These are phyloP conservation scores for Croton laevigatus DNA, from an alignment of 441 rosid genomes.

Conservation along the genomic window DNA sequence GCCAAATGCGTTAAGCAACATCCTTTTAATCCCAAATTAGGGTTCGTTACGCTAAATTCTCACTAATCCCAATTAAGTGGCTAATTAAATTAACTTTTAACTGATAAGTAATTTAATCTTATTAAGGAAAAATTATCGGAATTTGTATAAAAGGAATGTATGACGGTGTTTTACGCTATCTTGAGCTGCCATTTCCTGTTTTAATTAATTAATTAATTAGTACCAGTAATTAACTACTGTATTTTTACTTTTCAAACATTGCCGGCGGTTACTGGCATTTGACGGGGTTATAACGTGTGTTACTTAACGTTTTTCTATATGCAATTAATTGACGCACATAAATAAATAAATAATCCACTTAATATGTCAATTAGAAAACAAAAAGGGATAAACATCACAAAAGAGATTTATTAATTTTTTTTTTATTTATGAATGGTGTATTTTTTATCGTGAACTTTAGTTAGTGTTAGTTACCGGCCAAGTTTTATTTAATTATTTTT, in stretches of 20 bases:
- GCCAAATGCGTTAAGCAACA: constrained; percentile 50
- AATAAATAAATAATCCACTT: too few relatives aligned
- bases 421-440: not conserved
- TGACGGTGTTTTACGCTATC: constrained; percentile 27
- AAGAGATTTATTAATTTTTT: too few relatives aligned
- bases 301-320: too few relatives aligned
- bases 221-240: too few relatives aligned
- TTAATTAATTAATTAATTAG: too few relatives aligned
- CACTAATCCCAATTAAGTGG: constrained; percentile 48
- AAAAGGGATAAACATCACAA: not conserved
- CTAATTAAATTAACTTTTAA: not conserved
- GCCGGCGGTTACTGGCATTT: not conserved
- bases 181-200: constrained; percentile 20
- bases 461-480: not conserved
- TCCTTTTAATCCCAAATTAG: constrained; percentile 33
- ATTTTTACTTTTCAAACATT: not conserved
- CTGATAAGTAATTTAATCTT: not conserved
- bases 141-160: not conserved
- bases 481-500: not conserved
- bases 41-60: constrained; percentile 68
- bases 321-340: too few relatives aligned
- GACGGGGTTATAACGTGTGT: too few relatives aligned
- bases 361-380: too few relatives aligned
- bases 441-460: not conserved
- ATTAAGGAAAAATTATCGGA: not conserved